Base-by-base conservation (phyloP, 2,329 filamentous ascomycete species). In the Lasiodiplodia sp. region DNA sequence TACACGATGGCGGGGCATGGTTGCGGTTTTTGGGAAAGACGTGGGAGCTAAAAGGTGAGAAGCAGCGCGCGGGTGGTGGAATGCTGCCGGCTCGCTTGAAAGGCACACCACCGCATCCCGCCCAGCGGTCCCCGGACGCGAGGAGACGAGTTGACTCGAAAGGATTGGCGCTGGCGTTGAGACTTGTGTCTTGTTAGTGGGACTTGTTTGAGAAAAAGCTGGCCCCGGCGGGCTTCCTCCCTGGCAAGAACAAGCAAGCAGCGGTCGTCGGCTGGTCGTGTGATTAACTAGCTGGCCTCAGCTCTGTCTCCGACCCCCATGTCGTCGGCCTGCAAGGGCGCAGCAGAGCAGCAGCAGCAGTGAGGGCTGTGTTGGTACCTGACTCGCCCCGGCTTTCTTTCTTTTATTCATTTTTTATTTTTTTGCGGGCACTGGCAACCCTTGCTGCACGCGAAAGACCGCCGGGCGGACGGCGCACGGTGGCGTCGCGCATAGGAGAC, bases 51-150 rank as follows among this genome's bases (percentile, higher is more conserved):
- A 44, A 38, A 12, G 28, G 37, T 12, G 4, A 25, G 31, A 21
- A 8, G 55, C 52, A 28, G 23, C 21, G 51, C n/a, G 25, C 25
- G 49, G 55, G 16, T 31, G 57, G 57, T 23, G 58, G 58, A 62
- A 62, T 51, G 58, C 18, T 44, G 40, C 40, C 58, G 23, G 58
- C 58, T 62, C 58, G 40, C 58, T 62, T 62, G 58, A 34, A n/a
- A 31, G 58, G 40, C 31, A 34, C 31, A 34, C 31, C 31, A 49
- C 40, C 38, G 37, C 34, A 58, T 47, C 37, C 31, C 31, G 8
- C 31, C 31, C 31, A 34, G 31, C 31, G 31, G 31, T 34, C 31
- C 28, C 21, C 31, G 18, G 55, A 57, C 55, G 55, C 55, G 55
- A 57, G 55, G 55, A 25, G 12, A 47, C 57, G n/a, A 14, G 38